Evolutionary conservation across 2,329 filamentous ascomycete genomes (phyloP), one percentile per base, ranked within the genome.

Genomic region (Aphanocladium album): DNA sequence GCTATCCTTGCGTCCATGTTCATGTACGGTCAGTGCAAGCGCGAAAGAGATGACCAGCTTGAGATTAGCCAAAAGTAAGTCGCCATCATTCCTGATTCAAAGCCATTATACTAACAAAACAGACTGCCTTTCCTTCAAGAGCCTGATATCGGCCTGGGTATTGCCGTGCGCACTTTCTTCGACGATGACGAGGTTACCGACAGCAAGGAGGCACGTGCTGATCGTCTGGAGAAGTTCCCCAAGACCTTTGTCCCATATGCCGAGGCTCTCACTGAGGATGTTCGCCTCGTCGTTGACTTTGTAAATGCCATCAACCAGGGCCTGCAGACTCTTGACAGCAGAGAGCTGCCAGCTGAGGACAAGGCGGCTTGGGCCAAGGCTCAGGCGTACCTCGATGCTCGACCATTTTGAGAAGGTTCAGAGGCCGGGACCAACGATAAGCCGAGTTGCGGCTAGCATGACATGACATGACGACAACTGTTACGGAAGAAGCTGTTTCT

Each of bases 1-100:
- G 89, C 91, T 46, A 85, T 93, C 64, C 80, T 93, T 21, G 87
- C 87, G 6, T 88, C 89, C 33, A 85, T 96, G 78, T 87, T 97
- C 66, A 80, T 97, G 68, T 87, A 88, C 67, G 91, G 87, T 7
- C 90, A 96, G 68, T 89, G 88, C 21, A 82, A 89, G 61, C 85
- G 93, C 43, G 83, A 88, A 61, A 81, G 86, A 60, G 79, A 83
- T 14, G 88, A 90, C 69, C 83, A 85, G 62, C 75, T 86, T 59
- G 83, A 88, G 51, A 80, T 98, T 62, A 87, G 87, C 65, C 83
- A 90, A 65, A 84, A 83, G 91, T 93, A 80, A 70, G 84, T 21
- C 27, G 30, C 17, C 51, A 57, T 46, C 56, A 27, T 7, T 21
- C 35, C 25, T 43, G 17, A n/a, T 3, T 16, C 8, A 9, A 65